Evolutionary conservation across 2,329 filamentous ascomycete genomes (phyloP).

Genomic region (Exophiala lecanii-corni): DNA sequence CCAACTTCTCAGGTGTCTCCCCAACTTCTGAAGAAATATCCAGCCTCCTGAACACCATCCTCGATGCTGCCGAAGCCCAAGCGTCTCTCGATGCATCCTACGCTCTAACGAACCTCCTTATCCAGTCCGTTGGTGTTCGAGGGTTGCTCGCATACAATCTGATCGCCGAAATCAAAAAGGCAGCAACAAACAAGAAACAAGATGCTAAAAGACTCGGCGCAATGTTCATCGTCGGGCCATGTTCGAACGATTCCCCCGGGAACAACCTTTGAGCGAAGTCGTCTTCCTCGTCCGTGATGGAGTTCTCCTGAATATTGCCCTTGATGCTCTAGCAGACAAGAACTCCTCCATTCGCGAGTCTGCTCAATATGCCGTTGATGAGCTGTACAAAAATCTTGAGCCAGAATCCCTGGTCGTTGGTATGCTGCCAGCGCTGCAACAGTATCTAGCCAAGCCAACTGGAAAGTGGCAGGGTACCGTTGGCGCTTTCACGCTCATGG

Average conservation of each 20-base stretch:
- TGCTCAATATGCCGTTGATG: conserved; percentile 89
- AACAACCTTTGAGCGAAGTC: conserved; percentile 73
- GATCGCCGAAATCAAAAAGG: conserved; percentile 64
- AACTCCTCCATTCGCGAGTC: conserved; percentile 81
- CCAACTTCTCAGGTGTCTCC: conserved; percentile 39
- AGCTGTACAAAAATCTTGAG: conserved; percentile 72
- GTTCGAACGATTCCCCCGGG: conserved; percentile 79
- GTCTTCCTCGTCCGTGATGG: conserved; percentile 78
- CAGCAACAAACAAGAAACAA: conserved; percentile 90
- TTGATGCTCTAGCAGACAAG: conserved; percentile 89
- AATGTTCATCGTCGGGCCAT: conserved; percentile 93
- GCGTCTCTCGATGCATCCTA: conserved; percentile 66
- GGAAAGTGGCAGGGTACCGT: conserved; percentile 98
- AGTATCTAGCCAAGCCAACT: conserved; percentile 75
- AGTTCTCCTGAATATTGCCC: conserved; percentile 64
- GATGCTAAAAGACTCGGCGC: conserved; percentile 78
- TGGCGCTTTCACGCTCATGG: conserved; percentile 75
- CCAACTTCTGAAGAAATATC: conserved; percentile 64
- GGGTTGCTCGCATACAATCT: conserved; percentile 60
- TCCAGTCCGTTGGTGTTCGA: conserved; percentile 61
- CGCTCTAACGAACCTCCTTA: conserved; percentile 58
- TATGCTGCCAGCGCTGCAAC: conserved; percentile 68
- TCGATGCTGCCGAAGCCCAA: conserved; percentile 64
- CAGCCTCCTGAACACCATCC: conserved; percentile 62
- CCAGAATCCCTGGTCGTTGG: conserved; percentile 79